Percentiles rank a stretch among this genome's conserved stretches.
Evolutionary conservation across 116 monocot species (phyloP).

Genomic region (Trichopus zeylanicus): DNA sequence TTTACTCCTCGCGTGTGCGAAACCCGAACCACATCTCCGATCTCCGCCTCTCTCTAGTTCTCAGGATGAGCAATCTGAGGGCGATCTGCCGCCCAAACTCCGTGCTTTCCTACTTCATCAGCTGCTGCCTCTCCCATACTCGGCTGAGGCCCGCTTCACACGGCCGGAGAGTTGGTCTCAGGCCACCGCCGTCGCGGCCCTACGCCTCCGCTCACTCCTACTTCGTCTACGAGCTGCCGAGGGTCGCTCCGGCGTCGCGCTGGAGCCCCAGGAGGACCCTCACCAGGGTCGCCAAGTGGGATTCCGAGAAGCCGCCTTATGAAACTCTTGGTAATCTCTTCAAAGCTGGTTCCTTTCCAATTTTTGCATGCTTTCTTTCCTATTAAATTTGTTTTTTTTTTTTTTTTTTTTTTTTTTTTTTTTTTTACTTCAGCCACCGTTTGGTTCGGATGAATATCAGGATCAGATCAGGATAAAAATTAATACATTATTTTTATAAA

Average conservation of each 20-base stretch:
- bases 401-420: constrained; percentile 1
- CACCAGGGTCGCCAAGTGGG: constrained; percentile 74
- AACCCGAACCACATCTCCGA: constrained; percentile 2
- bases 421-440: no score
- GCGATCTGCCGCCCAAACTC: constrained; percentile 33
- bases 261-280: constrained; percentile 42
- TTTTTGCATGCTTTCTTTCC: neutral
- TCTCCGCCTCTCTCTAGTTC: neutral
- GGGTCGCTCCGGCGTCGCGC: constrained; percentile 22
- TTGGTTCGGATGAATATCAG: no score
- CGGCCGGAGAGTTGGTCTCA: constrained; percentile 8
- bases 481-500: no score
- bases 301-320: constrained; percentile 79
- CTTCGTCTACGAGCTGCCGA: constrained; percentile 27
- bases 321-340: constrained; percentile 69
- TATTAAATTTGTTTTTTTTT: neutral
- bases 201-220: constrained; percentile 21
- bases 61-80: constrained; percentile 44
- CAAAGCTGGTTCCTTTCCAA: neutral
- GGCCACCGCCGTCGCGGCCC: constrained; percentile 6
- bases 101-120: constrained; percentile 29
- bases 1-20: neutral
- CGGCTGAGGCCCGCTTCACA: constrained; percentile 7
- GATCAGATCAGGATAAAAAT: no score
- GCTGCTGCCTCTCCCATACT: constrained; percentile 15